phyloP scores from a whole-genome alignment of 139 green algal species.

The Pseudopediastrum boryanum region DNA sequence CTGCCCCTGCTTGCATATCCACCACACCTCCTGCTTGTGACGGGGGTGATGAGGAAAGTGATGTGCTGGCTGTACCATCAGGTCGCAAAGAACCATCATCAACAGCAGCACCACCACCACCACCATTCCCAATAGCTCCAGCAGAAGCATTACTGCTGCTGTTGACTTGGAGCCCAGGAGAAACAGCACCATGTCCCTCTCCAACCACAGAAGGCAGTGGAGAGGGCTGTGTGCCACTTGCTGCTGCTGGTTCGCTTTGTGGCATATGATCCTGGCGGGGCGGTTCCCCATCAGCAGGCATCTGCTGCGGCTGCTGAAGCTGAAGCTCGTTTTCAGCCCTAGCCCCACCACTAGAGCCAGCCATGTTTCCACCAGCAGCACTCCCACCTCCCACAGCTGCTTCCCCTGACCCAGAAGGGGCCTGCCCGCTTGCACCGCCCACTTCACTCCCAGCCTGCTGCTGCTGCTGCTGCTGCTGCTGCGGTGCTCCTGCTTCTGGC shows the following conservation, averaged over 20 bases:
- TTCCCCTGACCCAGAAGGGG: background rate
- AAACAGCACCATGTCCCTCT: background rate
- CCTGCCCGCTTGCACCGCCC: no score
- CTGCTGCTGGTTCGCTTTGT: background rate
- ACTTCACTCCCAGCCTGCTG: background rate
- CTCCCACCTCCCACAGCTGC: no score
- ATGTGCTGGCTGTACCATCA: no score
- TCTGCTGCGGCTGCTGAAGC: background rate
- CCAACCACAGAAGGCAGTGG: background rate
- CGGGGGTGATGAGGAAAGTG: no score
- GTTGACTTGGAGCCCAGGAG: background rate
- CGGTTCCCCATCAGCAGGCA: no score
- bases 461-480: constrained; percentile 9
- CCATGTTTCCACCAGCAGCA: no score
- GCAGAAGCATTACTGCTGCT: constrained; percentile 3
- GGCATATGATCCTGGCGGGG: no score
- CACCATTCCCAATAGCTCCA: background rate
- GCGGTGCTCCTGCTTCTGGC: background rate
- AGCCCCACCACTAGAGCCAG: background rate
- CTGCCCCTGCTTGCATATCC: background rate
- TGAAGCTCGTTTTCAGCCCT: background rate
- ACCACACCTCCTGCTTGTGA: no score
- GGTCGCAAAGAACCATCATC: no score
- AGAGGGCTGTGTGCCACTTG: background rate
- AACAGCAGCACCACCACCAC: background rate